phyloP scores from a whole-genome alignment of 768 basidiomycete genomes.

The Chalciporus sphaerocephalus region DNA sequence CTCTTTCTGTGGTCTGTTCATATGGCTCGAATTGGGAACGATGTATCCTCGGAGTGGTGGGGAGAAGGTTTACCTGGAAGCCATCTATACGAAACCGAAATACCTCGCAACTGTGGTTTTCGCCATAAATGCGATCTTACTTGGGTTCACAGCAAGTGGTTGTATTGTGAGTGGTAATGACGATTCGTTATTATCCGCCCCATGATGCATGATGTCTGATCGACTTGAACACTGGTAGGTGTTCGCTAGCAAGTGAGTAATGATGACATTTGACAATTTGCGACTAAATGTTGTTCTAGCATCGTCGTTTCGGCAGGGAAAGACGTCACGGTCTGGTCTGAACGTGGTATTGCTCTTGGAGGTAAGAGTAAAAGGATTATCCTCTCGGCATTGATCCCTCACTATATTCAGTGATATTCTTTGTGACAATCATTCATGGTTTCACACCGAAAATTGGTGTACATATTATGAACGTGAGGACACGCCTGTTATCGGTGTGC shows the following conservation, averaged over 20 bases:
- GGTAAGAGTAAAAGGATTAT: constrained; percentile 31
- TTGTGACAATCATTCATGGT: constrained; percentile 50
- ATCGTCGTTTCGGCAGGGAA: constrained; percentile 46
- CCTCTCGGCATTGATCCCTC: constrained; percentile 44
- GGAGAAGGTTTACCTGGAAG: constrained; percentile 62
- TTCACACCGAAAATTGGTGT: constrained; percentile 47
- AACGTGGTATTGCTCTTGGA: constrained; percentile 56
- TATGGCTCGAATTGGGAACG: constrained; percentile 61
- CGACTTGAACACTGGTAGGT: constrained; percentile 16
- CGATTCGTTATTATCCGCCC: neutral
- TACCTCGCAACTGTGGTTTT: constrained; percentile 48
- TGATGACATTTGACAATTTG: neutral
- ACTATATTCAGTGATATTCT: constrained; percentile 40
- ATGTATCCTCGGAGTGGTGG: constrained; percentile 62
- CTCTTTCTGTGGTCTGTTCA: constrained; percentile 55
- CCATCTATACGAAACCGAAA: constrained; percentile 44
- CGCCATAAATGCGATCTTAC: constrained; percentile 44
- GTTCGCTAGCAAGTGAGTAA: constrained; percentile 34
- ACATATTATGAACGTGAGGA: constrained; percentile 50
- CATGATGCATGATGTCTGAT: neutral
- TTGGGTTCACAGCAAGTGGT: constrained; percentile 40
- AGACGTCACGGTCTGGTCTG: constrained; percentile 42
- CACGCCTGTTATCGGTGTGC: neutral
- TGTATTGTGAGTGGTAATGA: constrained; percentile 42
- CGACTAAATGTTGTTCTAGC: constrained; percentile 22